Conservation (phyloP, 1,139 yeast species). For the Ogataea hybrid region DNA sequence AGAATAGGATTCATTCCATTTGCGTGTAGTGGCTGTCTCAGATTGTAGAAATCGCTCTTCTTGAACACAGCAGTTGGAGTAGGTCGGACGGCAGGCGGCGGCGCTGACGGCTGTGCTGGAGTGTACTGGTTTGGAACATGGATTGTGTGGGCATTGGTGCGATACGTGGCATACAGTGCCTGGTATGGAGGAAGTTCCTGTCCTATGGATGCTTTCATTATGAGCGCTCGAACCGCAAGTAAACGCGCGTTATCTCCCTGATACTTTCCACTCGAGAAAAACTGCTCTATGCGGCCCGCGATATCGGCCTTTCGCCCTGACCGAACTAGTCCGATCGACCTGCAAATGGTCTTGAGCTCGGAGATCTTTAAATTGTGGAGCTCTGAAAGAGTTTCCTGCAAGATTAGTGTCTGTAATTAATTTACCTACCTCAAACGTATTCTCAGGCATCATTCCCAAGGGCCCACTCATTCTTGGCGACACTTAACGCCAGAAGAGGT, state of each 20-base stretch:
- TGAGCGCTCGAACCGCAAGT: constrained; percentile 42
- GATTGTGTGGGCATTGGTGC: constrained; percentile 14
- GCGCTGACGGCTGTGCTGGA: not conserved
- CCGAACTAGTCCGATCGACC: constrained; percentile 43
- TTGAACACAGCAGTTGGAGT: constrained; percentile 32
- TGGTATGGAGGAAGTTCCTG: constrained; percentile 40
- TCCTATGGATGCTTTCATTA: constrained; percentile 38
- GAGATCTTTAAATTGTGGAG: constrained; percentile 25
- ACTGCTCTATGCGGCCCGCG: constrained; percentile 43
- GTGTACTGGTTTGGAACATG: constrained; percentile 15
- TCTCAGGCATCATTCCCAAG: constrained; percentile 13
- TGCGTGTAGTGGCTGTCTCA: constrained; percentile 41
- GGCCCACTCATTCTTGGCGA: constrained; percentile 10
- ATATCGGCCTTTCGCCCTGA: constrained; percentile 54
- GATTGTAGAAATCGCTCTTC: constrained; percentile 51
- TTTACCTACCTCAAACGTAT: constrained; percentile 14
- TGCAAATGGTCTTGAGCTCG: constrained; percentile 44
- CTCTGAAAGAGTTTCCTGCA: constrained; percentile 19
- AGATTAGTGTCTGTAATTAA: not conserved
- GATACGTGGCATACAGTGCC: constrained; percentile 24
- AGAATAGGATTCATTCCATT: constrained; percentile 41
- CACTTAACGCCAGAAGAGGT: constrained; percentile 4
- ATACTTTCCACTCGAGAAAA: constrained; percentile 38
- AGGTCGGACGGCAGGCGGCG: not conserved
- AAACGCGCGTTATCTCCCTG: constrained; percentile 41